phyloP scores from a whole-genome alignment of 805 yeast species.

The Debaryomyces castellii region DNA sequence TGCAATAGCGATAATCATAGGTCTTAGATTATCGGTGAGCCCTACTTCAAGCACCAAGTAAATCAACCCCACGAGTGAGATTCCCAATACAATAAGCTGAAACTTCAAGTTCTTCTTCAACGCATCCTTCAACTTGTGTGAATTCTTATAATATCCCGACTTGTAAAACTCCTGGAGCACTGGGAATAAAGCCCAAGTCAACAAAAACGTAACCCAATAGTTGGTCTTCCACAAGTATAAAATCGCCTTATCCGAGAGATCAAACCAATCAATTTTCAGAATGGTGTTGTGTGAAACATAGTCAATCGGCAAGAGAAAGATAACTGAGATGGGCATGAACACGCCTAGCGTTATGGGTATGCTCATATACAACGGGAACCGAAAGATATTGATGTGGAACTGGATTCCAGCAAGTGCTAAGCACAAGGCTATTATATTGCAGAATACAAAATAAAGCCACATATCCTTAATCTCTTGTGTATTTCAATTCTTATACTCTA shows the following conservation, averaged over 20 bases:
- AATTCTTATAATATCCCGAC: conserved; percentile 60
- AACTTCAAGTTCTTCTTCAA: conserved; percentile 55
- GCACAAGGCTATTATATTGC: conserved; percentile 27
- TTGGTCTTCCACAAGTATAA: conserved; percentile 68
- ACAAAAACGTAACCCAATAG: conserved; percentile 77
- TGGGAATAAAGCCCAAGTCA: conserved; percentile 79
- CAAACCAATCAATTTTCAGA: conserved; percentile 41
- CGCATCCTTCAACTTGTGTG: conserved; percentile 54
- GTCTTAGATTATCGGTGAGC: conserved; percentile 51
- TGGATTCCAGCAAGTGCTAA: conserved; percentile 33
- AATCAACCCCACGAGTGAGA: conserved; percentile 53
- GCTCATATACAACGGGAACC: conserved; percentile 40
- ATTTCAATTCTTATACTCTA: not conserved
- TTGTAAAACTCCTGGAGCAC: conserved; percentile 69
- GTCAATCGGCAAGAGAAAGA: conserved; percentile 74
- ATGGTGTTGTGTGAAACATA: conserved; percentile 53
- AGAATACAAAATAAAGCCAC: conserved; percentile 26
- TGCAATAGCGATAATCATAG: conserved; percentile 70
- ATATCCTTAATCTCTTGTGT: conserved; percentile 7
- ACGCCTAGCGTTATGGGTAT: conserved; percentile 57
- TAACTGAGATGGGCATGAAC: conserved; percentile 72
- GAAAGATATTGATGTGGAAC: conserved; percentile 33
- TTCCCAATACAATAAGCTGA: conserved; percentile 55
- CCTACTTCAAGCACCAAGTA: conserved; percentile 57
- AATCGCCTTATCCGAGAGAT: conserved; percentile 45